Conservation (phyloP, 2,329 filamentous ascomycete species). For the Sclerotinia spermophila region DNA sequence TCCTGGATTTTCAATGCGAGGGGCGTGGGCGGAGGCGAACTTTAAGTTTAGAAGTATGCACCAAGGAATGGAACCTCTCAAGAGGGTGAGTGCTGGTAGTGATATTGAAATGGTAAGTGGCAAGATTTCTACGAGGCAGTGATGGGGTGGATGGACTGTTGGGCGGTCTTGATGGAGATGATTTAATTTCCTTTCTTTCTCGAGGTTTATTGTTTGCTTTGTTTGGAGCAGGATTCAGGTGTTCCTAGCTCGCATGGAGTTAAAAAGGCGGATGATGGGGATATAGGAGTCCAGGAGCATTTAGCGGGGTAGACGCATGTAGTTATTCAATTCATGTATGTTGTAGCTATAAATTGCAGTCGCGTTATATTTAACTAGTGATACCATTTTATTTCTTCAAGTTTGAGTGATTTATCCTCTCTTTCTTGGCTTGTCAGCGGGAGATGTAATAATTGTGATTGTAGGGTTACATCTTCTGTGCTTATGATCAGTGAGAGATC, state of each 20-base stretch:
- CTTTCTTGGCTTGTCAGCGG: too few relatives aligned
- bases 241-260: background rate
- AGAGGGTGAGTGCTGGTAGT: background rate
- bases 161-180: background rate
- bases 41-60: slow-evolving; percentile 24
- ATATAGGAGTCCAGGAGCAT: background rate
- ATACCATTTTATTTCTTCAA: background rate
- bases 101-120: background rate
- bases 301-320: background rate
- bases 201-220: background rate
- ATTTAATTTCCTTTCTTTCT: background rate
- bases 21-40: slow-evolving; percentile 24
- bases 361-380: background rate
- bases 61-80: background rate
- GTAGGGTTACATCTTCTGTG: too few relatives aligned
- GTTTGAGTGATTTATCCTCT: background rate
- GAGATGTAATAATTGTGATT: too few relatives aligned
- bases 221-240: background rate
- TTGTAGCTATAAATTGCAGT: background rate
- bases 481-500: too few relatives aligned
- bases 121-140: background rate
- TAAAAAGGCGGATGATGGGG: accelerated
- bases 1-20: slow-evolving; percentile 34
- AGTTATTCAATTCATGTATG: background rate
- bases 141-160: background rate